Evolutionary conservation across 1,139 yeast genomes (phyloP).

Genomic region (Yamadazyma pseudoaaseri): DNA sequence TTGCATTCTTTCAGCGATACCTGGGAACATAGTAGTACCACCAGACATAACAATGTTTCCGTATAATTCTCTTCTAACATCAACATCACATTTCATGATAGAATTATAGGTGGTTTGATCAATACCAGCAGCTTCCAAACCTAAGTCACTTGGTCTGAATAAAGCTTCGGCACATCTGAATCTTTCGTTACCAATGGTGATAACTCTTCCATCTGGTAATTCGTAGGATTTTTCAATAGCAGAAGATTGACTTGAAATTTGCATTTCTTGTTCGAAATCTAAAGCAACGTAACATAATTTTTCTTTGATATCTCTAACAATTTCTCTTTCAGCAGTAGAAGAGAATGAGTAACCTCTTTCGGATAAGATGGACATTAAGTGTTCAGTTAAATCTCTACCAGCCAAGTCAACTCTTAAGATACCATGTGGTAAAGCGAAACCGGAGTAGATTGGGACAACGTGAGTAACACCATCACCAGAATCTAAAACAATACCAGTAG

Average conservation of each 20-base stretch:
- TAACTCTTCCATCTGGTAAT: conserved; percentile 99
- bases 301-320: conserved; percentile 99
- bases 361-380: conserved; percentile 96
- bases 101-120: conserved; percentile 99
- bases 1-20: conserved; percentile 99
- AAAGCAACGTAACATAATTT: conserved; percentile 97
- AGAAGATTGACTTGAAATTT: conserved; percentile 97
- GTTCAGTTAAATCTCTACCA: conserved; percentile 98
- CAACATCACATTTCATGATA: conserved; percentile 98
- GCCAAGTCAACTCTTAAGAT: conserved; percentile 98
- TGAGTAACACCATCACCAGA: conserved; percentile 99
- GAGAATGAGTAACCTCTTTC: conserved; percentile 99
- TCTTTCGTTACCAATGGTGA: conserved; percentile 99
- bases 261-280: conserved; percentile 97
- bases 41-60: conserved; percentile 99
- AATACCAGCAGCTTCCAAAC: conserved; percentile 98
- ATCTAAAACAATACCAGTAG: conserved; percentile 99
- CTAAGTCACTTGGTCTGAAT: conserved; percentile 97
- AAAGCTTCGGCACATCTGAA: conserved; percentile 99
- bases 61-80: conserved; percentile 98
- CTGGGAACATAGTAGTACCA: conserved; percentile 99
- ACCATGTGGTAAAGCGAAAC: conserved; percentile 99
- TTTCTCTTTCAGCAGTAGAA: conserved; percentile 99
- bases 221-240: conserved; percentile 98
- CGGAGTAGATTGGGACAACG: conserved; percentile 99